A percentile compares a stretch with the other conserved stretches of the same genome.
These are phyloP conservation scores for Metschnikowia proteae DNA, from an alignment of 805 yeast species.

Conservation along the genomic window DNA sequence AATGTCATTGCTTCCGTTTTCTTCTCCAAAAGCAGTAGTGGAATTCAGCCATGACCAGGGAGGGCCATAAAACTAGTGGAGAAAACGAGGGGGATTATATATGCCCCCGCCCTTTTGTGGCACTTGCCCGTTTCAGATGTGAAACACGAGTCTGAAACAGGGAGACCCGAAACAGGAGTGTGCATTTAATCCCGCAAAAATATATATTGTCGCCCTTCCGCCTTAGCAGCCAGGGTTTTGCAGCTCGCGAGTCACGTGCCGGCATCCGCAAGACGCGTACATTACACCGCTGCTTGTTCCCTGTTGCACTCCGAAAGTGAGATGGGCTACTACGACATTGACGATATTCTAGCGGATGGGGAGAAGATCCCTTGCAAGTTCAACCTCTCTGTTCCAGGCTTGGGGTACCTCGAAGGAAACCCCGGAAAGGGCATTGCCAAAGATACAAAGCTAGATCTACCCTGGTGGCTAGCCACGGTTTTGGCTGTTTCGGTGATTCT, in stretches of 20 bases:
- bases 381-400: conserved; percentile 72
- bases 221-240: background rate
- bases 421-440: conserved; percentile 58
- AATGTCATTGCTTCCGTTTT: no score
- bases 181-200: background rate
- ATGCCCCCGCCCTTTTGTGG: background rate
- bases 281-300: background rate
- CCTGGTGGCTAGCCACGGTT: conserved; percentile 84
- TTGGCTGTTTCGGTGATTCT: conserved; percentile 48
- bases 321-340: conserved; percentile 62
- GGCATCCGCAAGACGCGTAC: background rate
- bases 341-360: conserved; percentile 67
- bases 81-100: background rate
- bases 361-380: conserved; percentile 78
- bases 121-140: background rate
- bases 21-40: no score
- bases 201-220: background rate
- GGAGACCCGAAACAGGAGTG: background rate
- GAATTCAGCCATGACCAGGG: no score
- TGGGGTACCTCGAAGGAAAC: conserved; percentile 83
- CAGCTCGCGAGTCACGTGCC: conserved; percentile 1
- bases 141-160: background rate
- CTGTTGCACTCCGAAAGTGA: background rate
- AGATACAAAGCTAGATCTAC: conserved; percentile 69
- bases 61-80: no score